Evolutionary conservation across 1,139 yeast genomes (phyloP).

Genomic region (Candida frijolesensis): DNA sequence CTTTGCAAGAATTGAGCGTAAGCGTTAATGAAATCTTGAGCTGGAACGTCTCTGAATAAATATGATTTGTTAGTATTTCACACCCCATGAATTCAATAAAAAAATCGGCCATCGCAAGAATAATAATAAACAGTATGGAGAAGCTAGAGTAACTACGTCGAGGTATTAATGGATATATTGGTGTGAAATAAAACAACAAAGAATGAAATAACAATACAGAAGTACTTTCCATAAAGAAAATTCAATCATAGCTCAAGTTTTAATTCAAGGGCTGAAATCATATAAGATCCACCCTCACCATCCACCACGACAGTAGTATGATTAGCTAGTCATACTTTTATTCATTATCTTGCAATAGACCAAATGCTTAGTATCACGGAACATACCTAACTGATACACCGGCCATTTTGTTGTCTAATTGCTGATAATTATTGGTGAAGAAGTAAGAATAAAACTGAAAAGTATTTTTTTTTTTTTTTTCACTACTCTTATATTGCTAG

Average conservation of each 20-base stretch:
- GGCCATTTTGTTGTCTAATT: slow-evolving; percentile 60
- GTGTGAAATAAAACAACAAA: neutral
- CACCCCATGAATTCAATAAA: neutral
- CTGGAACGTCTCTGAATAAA: slow-evolving; percentile 92
- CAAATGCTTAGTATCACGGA: slow-evolving; percentile 23
- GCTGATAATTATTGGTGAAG: slow-evolving; percentile 17
- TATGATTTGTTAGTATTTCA: slow-evolving; percentile 32
- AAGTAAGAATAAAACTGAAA: slow-evolving; percentile 5
- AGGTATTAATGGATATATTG: slow-evolving; percentile 5
- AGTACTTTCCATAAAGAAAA: neutral
- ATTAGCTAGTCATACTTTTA: slow-evolving; percentile 2
- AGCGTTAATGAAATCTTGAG: slow-evolving; percentile 99
- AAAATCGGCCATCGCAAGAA: neutral
- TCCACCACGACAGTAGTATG: slow-evolving; percentile 33
- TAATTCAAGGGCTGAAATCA: slow-evolving; percentile 6
- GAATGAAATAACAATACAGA: neutral
- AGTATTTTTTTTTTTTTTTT: slow-evolving; percentile 9
- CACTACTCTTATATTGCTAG: slow-evolving; percentile 2
- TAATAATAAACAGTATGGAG: neutral
- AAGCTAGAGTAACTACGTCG: neutral
- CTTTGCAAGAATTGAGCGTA: slow-evolving; percentile 99
- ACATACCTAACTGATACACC: slow-evolving; percentile 99
- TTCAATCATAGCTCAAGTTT: neutral
- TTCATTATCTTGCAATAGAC: slow-evolving; percentile 5
- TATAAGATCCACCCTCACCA: slow-evolving; percentile 21